phyloP scores from a whole-genome alignment of 1,139 yeast genomes.

The Suhomyces coccinellae region DNA sequence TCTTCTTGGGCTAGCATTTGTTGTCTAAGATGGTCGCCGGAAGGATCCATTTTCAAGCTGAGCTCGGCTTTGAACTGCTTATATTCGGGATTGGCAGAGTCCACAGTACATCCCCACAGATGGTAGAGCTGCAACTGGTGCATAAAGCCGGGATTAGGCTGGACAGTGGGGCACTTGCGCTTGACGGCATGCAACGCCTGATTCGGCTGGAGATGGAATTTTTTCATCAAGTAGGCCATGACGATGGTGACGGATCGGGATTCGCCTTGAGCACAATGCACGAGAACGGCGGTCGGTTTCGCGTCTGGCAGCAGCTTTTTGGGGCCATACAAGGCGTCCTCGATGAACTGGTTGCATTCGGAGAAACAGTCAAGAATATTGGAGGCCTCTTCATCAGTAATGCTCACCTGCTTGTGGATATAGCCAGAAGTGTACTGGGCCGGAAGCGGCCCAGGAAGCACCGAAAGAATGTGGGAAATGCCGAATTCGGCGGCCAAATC shows the following conservation, averaged over 20 bases:
- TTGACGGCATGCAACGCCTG: slow-evolving; percentile 74
- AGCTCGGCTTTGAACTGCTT: slow-evolving; percentile 29
- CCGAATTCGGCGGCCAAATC: slow-evolving; percentile 46
- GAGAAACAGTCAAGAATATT: slow-evolving; percentile 65
- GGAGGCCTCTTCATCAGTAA: slow-evolving; percentile 66
- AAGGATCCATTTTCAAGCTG: slow-evolving; percentile 29
- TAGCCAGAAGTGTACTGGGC: slow-evolving; percentile 48
- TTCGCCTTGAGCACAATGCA: slow-evolving; percentile 86
- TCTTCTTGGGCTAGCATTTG: slow-evolving; percentile 17
- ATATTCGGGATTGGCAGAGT: slow-evolving; percentile 24
- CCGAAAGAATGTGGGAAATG: slow-evolving; percentile 70
- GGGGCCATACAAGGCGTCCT: slow-evolving; percentile 50
- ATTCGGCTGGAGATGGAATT: slow-evolving; percentile 55
- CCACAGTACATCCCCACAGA: slow-evolving; percentile 32
- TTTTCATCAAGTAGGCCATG: slow-evolving; percentile 78
- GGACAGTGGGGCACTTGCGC: slow-evolving; percentile 56
- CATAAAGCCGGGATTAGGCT: slow-evolving; percentile 78
- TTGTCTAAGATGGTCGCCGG: slow-evolving; percentile 21
- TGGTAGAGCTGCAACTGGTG: slow-evolving; percentile 68
- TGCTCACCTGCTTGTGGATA: slow-evolving; percentile 59
- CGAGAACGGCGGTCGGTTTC: slow-evolving; percentile 31
- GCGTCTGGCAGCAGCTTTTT: slow-evolving; percentile 15
- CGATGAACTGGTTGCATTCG: slow-evolving; percentile 65
- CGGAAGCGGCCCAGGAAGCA: slow-evolving; percentile 65
- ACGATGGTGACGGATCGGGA: slow-evolving; percentile 76